These are phyloP conservation scores for Nasturtium officinale DNA, from an alignment of 345 rosid genomes.

Conservation along the genomic window DNA sequence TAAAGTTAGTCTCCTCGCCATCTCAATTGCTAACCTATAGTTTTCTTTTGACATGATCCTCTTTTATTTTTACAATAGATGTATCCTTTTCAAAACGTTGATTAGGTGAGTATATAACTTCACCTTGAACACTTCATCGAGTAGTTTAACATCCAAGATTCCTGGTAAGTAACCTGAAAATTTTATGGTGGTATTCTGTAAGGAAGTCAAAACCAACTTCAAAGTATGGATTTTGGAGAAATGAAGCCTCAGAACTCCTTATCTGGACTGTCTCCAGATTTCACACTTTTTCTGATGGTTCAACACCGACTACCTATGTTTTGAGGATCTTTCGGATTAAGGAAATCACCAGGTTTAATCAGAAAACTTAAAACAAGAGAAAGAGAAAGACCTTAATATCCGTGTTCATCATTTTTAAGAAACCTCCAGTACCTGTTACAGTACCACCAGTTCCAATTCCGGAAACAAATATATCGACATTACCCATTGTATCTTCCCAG, in stretches of 20 bases:
- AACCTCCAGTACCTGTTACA: conserved; percentile 78
- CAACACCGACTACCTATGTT: conserved; percentile 83
- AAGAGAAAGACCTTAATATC: conserved; percentile 55
- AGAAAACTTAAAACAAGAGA: neutral
- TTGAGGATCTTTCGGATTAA: neutral
- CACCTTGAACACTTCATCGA: conserved; percentile 90
- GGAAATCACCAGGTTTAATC: neutral
- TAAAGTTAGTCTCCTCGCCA: conserved; percentile 87
- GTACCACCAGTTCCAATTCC: conserved; percentile 97
- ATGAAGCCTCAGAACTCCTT: conserved; percentile 31
- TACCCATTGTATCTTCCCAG: conserved; percentile 79
- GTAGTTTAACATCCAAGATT: conserved; percentile 77
- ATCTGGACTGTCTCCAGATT: conserved; percentile 87
- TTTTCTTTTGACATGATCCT: neutral
- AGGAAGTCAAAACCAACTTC: neutral
- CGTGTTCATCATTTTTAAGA: conserved; percentile 78
- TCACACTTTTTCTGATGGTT: conserved; percentile 90
- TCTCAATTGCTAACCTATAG: conserved; percentile 74
- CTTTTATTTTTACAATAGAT: neutral
- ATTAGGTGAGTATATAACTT: neutral
- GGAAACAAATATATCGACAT: conserved; percentile 75
- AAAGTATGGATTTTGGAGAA: conserved; percentile 8
- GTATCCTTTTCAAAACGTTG: neutral
- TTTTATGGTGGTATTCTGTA: neutral
- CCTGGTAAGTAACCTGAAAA: conserved; percentile 77